Conservation (phyloP, 441 rosid genomes). For the Bruguiera hainesii region DNA sequence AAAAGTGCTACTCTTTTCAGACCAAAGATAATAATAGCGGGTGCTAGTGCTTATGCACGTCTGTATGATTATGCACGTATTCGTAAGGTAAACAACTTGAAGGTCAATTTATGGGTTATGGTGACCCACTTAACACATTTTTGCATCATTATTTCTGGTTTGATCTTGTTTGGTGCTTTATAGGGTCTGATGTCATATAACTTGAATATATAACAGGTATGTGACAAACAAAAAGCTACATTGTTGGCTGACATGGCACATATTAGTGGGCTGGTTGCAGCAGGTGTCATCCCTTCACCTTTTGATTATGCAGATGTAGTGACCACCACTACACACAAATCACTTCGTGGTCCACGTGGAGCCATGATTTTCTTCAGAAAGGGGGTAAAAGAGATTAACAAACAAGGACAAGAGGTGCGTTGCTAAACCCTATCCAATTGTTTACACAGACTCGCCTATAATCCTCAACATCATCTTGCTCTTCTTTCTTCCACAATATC, state of each 20-base stretch:
- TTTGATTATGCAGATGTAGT: slow-evolving; percentile 95
- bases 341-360: slow-evolving; percentile 98
- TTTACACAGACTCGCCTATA: background rate
- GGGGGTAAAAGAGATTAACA: slow-evolving; percentile 79
- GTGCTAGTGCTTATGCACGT: slow-evolving; percentile 97
- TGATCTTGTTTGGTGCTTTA: slow-evolving; percentile 10
- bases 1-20: slow-evolving; percentile 83
- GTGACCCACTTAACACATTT: slow-evolving; percentile 5
- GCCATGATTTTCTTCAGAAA: slow-evolving; percentile 98
- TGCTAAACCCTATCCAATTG: background rate
- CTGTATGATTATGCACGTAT: slow-evolving; percentile 87
- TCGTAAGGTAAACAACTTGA: slow-evolving; percentile 60
- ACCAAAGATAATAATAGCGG: slow-evolving; percentile 95
- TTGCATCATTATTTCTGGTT: background rate
- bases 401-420: slow-evolving; percentile 86
- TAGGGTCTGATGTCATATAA: slow-evolving; percentile 1
- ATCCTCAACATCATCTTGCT: slow-evolving; percentile 6
- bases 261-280: slow-evolving; percentile 96
- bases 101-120: slow-evolving; percentile 4
- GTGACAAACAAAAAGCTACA: slow-evolving; percentile 90
- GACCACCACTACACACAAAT: slow-evolving; percentile 97
- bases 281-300: slow-evolving; percentile 97
- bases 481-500: background rate
- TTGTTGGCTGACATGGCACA: slow-evolving; percentile 97
- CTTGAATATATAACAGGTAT: slow-evolving; percentile 50